phyloP scores from a whole-genome alignment of 164 flowering plant species.

The Berberis vulgaris region DNA sequence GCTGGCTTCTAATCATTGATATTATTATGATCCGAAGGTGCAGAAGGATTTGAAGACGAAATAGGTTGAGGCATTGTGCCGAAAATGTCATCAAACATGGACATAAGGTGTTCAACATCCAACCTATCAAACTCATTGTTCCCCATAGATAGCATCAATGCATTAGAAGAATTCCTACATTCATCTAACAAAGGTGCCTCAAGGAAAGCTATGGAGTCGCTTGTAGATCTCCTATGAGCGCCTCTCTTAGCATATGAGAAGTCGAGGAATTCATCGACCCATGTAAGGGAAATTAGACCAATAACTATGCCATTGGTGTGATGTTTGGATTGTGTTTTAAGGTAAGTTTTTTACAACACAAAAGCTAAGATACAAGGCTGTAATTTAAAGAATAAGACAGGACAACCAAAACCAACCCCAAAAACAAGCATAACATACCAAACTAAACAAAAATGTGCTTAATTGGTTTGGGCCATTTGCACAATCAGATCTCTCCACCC shows the following conservation, averaged over 20 bases:
- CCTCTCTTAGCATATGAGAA: conserved; percentile 61
- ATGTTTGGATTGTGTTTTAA: too few species aligned
- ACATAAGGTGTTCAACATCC: conserved; percentile 72
- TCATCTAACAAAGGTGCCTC: conserved; percentile 42
- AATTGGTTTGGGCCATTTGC: too few species aligned
- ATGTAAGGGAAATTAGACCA: conserved; percentile 51
- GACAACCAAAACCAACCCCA: too few species aligned
- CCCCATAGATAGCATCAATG: conserved; percentile 3
- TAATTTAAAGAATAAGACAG: too few species aligned
- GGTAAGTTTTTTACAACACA: too few species aligned
- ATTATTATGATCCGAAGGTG: conserved; percentile 67
- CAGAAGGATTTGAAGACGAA: conserved; percentile 43
- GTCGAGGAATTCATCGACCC: conserved; percentile 85
- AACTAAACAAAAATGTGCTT: too few species aligned
- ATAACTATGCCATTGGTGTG: conserved; percentile 62
- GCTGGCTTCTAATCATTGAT: conserved; percentile 36
- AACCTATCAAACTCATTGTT: conserved; percentile 39
- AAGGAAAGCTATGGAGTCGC: conserved; percentile 72
- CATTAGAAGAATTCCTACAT: conserved; percentile 19
- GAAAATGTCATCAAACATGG: conserved; percentile 60
- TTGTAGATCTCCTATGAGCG: conserved; percentile 53
- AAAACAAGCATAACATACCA: too few species aligned
- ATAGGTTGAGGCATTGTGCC: conserved; percentile 21
- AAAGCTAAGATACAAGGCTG: too few species aligned
- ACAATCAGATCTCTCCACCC: too few species aligned